phyloP scores from a whole-genome alignment of 2,329 filamentous ascomycete genomes.

The Aspergillus vadensis region DNA sequence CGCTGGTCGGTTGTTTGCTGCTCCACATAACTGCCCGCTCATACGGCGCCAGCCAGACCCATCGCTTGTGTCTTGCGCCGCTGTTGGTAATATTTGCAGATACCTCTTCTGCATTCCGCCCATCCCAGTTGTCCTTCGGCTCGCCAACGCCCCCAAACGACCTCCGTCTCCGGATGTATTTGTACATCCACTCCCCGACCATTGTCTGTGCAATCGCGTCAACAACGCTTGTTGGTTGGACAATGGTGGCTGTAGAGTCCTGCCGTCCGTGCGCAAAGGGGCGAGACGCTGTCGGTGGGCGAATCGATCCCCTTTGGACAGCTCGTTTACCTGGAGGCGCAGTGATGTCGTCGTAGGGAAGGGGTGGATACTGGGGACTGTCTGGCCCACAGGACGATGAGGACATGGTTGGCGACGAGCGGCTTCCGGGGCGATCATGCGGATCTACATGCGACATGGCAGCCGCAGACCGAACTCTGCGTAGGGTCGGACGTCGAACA shows the following conservation, averaged over 20 bases:
- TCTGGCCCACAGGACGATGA: conserved; percentile 68
- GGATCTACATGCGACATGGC: conserved; percentile 62
- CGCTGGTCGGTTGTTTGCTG: conserved; percentile 90
- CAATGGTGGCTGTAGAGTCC: conserved; percentile 59
- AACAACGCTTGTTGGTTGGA: conserved; percentile 77
- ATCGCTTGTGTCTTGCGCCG: conserved; percentile 81
- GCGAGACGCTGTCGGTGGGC: conserved; percentile 28
- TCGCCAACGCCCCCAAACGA: conserved; percentile 80
- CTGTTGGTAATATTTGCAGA: conserved; percentile 67
- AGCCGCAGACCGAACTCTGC: conserved; percentile 83
- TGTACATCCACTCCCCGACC: conserved; percentile 75
- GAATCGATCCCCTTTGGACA: conserved; percentile 24
- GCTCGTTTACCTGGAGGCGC: conserved; percentile 42
- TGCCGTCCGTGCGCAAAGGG: conserved; percentile 37
- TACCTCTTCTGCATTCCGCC: conserved; percentile 66
- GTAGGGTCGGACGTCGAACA: conserved; percentile 62
- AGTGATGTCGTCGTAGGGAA: conserved; percentile 73
- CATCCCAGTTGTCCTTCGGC: conserved; percentile 49
- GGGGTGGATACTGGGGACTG: conserved; percentile 70
- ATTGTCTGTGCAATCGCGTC: conserved; percentile 97
- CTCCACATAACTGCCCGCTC: conserved; percentile 97
- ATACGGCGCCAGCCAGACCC: conserved; percentile 98
- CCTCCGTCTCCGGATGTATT: conserved; percentile 63
- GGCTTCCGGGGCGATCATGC: conserved; percentile 48
- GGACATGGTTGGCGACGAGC: conserved; percentile 59